A percentile compares a stretch with the other conserved stretches of the same genome.
phyloP scores from a whole-genome alignment of 2,329 filamentous ascomycete species.

The Proliferodiscus dingleyae region DNA sequence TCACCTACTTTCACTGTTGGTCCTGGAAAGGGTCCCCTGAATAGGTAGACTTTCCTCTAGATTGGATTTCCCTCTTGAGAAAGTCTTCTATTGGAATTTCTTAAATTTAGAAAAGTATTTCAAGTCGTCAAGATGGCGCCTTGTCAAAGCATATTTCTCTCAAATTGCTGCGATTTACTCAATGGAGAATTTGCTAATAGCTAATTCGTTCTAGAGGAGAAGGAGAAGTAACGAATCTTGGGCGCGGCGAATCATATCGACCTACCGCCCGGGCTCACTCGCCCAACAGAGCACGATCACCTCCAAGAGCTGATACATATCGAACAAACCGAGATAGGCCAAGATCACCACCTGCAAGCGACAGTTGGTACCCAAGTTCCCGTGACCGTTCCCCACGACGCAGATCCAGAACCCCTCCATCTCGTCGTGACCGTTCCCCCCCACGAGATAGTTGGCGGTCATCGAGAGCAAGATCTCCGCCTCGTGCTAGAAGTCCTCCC shows the following conservation, averaged over 20 bases:
- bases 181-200: background rate
- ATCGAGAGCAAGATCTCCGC: constrained; percentile 25
- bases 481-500: constrained; percentile 27
- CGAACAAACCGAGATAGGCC: constrained; percentile 24
- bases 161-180: background rate
- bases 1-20: no score
- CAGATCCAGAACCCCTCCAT: constrained; percentile 28
- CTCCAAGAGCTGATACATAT: constrained; percentile 25
- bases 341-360: constrained; percentile 24
- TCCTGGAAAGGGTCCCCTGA: no score
- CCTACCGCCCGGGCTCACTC: constrained; percentile 17
- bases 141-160: no score
- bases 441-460: constrained; percentile 25
- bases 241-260: constrained; percentile 32
- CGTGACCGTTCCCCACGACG: constrained; percentile 29
- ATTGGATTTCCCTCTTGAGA: no score
- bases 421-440: constrained; percentile 29
- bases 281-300: constrained; percentile 22
- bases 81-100: no score
- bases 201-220: constrained; percentile 24
- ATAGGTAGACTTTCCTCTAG: no score
- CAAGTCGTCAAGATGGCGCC: no score
- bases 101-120: no score
- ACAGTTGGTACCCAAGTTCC: constrained; percentile 26
- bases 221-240: constrained; percentile 31